These are phyloP conservation scores for Russula griseocarnosa DNA, from an alignment of 768 basidiomycete species.

Conservation along the genomic window DNA sequence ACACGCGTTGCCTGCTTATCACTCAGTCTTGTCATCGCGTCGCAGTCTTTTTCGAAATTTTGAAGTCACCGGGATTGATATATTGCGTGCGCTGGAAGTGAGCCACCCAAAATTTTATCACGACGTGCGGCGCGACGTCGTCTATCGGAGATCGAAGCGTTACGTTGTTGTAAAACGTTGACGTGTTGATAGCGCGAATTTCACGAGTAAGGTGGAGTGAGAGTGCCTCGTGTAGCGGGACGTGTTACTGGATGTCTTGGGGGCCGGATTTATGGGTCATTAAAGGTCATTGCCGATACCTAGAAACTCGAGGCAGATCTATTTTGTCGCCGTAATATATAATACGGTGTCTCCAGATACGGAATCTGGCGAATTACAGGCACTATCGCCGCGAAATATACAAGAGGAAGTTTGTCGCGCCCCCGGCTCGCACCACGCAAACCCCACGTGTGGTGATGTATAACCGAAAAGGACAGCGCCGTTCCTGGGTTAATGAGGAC, in stretches of 20 bases:
- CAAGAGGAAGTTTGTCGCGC: conserved; percentile 3
- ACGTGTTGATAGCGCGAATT: conserved; percentile 3
- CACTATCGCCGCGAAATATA: conserved; percentile 7
- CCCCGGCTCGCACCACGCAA: conserved; percentile 17
- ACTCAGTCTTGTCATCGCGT: conserved; percentile 4
- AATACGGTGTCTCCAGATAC: background rate
- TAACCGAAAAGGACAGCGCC: conserved; percentile 20
- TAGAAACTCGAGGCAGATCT: conserved; percentile 12
- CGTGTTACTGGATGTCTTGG: background rate
- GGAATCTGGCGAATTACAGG: conserved; percentile 7
- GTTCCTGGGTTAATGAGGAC: conserved; percentile 4
- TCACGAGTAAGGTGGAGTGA: background rate
- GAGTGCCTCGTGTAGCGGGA: conserved; percentile 16
- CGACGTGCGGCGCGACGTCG: background rate
- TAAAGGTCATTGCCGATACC: conserved; percentile 9
- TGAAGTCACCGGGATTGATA: background rate
- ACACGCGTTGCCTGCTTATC: conserved; percentile 15
- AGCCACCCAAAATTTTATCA: conserved; percentile 1
- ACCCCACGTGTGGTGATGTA: conserved; percentile 20
- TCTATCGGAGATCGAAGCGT: conserved; percentile 15
- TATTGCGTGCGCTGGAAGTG: conserved; percentile 1
- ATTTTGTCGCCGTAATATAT: conserved; percentile 3
- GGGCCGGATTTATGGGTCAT: conserved; percentile 6
- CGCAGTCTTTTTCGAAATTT: conserved; percentile 1
- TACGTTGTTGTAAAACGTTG: conserved; percentile 23